These are phyloP conservation scores for Fusarium chuoi DNA, from an alignment of 2,329 filamentous ascomycete species.

Conservation along the genomic window DNA sequence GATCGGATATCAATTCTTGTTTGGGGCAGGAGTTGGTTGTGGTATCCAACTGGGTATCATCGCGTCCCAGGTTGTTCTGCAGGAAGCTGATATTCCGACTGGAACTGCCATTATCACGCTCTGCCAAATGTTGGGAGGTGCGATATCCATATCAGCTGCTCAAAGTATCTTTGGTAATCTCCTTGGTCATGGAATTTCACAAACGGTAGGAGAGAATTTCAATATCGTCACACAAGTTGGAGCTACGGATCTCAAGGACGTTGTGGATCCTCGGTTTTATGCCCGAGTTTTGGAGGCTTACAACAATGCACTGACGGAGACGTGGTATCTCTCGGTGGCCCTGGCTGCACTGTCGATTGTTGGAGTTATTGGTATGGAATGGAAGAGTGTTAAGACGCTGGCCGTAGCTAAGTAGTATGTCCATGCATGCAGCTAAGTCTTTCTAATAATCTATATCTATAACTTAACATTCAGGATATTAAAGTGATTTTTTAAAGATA, in stretches of 20 bases:
- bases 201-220: neutral
- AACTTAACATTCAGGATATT: neutral
- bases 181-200: neutral
- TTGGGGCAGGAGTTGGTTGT: slow-evolving; percentile 56
- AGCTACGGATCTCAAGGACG: neutral
- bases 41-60: slow-evolving; percentile 60
- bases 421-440: neutral
- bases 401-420: neutral
- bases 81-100: neutral
- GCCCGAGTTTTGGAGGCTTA: neutral
- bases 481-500: neutral
- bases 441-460: neutral
- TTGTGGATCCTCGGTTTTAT: neutral
- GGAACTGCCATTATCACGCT: neutral
- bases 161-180: neutral
- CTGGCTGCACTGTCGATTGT: neutral
- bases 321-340: neutral
- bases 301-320: neutral
- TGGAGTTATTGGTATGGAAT: neutral
- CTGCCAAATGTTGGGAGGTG: neutral
- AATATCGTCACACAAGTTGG: neutral
- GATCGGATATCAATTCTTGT: slow-evolving; percentile 62
- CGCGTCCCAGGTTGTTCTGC: slow-evolving; percentile 48
- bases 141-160: neutral
- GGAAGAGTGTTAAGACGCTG: neutral